Evolutionary conservation across 2,329 filamentous ascomycete genomes (phyloP).

Genomic region (Cercospora sojina): DNA sequence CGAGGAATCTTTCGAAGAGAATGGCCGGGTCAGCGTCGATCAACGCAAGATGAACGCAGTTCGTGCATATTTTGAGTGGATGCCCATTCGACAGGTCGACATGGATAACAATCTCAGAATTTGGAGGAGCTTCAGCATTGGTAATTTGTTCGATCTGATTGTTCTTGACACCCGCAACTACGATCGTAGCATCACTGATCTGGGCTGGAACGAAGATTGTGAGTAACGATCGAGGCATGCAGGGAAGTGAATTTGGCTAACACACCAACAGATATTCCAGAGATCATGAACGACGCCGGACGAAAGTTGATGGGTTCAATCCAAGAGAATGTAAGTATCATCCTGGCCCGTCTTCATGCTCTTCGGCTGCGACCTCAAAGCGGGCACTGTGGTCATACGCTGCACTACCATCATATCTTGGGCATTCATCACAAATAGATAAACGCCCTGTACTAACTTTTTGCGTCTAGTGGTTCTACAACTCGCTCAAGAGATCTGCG

Average conservation of each 20-base stretch:
- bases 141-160: slow-evolving; percentile 44
- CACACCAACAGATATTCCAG: slow-evolving; percentile 9
- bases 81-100: slow-evolving; percentile 46
- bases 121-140: slow-evolving; percentile 45
- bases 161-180: slow-evolving; percentile 48
- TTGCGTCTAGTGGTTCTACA: slow-evolving; percentile 51
- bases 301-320: slow-evolving; percentile 31
- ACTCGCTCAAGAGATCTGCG: slow-evolving; percentile 41
- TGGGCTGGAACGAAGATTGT: slow-evolving; percentile 29
- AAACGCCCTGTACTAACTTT: background rate
- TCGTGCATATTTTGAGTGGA: slow-evolving; percentile 47
- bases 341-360: background rate
- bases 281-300: slow-evolving; percentile 34
- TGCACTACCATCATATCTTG: no score
- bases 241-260: slow-evolving; percentile 5
- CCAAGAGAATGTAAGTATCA: slow-evolving; percentile 26
- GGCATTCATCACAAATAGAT: no score
- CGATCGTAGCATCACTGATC: slow-evolving; percentile 45
- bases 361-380: no score
- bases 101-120: slow-evolving; percentile 47
- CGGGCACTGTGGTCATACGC: no score
- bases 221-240: background rate
- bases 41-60: slow-evolving; percentile 51
- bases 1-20: slow-evolving; percentile 42
- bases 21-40: slow-evolving; percentile 44